Percentiles rank a stretch among this genome's conserved stretches.
phyloP scores from a whole-genome alignment of 1,284 basidiomycete genomes.

The Leccinum pachyderme region DNA sequence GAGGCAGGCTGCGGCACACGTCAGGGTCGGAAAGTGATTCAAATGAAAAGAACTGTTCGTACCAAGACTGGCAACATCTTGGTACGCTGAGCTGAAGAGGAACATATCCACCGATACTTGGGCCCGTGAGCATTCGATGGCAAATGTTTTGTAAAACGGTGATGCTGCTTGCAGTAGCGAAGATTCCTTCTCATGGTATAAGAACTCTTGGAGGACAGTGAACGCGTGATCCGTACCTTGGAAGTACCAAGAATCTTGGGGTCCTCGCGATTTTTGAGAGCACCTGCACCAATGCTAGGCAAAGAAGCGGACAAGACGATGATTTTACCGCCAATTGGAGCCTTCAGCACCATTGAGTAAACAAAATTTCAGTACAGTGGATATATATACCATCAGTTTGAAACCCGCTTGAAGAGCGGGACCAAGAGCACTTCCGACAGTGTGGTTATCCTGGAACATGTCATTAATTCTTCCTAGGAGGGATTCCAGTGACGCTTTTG shows the following conservation, averaged over 20 bases:
- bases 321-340: slow-evolving; percentile 95
- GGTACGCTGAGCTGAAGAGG: slow-evolving; percentile 91
- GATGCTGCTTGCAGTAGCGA: slow-evolving; percentile 85
- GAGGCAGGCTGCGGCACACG: slow-evolving; percentile 62
- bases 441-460: slow-evolving; percentile 95
- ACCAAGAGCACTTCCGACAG: slow-evolving; percentile 93
- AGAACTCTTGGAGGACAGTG: slow-evolving; percentile 1
- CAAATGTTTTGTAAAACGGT: slow-evolving; percentile 98
- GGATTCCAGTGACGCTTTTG: slow-evolving; percentile 77
- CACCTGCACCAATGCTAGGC: slow-evolving; percentile 87
- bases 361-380: neutral
- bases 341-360: slow-evolving; percentile 38
- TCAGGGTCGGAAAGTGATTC: slow-evolving; percentile 5
- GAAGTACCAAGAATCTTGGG: slow-evolving; percentile 93
- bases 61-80: slow-evolving; percentile 94
- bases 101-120: slow-evolving; percentile 99
- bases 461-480: slow-evolving; percentile 85
- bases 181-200: slow-evolving; percentile 61
- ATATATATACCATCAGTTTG: slow-evolving; percentile 76
- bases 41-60: slow-evolving; percentile 16
- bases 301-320: slow-evolving; percentile 86
- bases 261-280: slow-evolving; percentile 96
- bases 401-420: slow-evolving; percentile 95
- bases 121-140: slow-evolving; percentile 96
- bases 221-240: slow-evolving; percentile 55